These are phyloP conservation scores for Pedinophyceae sp. DNA, from an alignment of 139 green algal genomes.

Conservation along the genomic window DNA sequence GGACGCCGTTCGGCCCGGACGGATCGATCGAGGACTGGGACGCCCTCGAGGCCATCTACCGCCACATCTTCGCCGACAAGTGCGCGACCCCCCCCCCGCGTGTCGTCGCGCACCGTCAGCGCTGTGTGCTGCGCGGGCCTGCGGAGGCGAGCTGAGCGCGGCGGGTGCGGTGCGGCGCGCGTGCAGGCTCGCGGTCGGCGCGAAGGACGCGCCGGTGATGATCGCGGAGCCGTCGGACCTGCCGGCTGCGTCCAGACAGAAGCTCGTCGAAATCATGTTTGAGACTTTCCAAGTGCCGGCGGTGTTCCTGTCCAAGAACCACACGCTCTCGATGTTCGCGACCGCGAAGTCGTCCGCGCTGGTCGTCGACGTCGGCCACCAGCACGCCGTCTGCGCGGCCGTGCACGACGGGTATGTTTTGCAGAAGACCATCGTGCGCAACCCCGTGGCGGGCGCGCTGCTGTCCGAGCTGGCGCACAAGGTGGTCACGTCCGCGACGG, in stretches of 20 bases:
- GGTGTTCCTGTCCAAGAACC: conserved; percentile 75
- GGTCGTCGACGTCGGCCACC: conserved; percentile 69
- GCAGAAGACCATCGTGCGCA: conserved; percentile 48
- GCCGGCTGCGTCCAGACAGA: too few relatives aligned
- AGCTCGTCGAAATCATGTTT: conserved; percentile 48
- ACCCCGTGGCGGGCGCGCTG: conserved; percentile 48
- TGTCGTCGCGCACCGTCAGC: conserved; percentile 63
- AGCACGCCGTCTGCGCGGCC: conserved; percentile 21
- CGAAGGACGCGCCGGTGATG: background rate
- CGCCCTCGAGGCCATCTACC: conserved; percentile 39
- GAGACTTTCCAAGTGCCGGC: conserved; percentile 62
- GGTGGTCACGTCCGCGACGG: conserved; percentile 26
- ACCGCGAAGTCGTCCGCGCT: conserved; percentile 69
- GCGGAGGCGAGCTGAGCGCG: background rate
- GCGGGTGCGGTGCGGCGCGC: background rate
- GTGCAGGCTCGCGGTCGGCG: background rate
- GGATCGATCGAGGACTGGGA: conserved; percentile 61
- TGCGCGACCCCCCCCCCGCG: too few relatives aligned
- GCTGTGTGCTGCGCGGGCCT: conserved; percentile 81
- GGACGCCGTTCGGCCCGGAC: conserved; percentile 19
- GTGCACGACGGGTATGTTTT: conserved; percentile 89
- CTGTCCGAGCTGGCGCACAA: conserved; percentile 33
- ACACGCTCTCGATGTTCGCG: conserved; percentile 75
- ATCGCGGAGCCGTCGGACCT: conserved; percentile 1
- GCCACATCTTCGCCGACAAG: background rate